Percentiles rank a stretch among this genome's conserved stretches.
Conservation (phyloP, 2,329 filamentous ascomycete genomes). For the Rutstroemia sydowiana region DNA sequence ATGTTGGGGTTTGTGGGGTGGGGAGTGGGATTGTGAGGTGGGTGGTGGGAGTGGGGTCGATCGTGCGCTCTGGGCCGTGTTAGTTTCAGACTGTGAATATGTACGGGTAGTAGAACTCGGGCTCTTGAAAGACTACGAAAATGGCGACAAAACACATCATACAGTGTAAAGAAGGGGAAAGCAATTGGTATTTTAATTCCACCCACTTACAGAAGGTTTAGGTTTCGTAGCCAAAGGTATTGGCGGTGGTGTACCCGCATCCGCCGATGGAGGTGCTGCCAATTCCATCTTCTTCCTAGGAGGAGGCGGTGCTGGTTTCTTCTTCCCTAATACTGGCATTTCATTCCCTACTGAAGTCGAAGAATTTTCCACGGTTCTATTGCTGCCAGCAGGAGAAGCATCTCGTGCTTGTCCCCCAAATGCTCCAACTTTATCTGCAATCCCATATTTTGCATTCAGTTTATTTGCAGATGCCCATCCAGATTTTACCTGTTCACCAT, state of each 20-base stretch:
- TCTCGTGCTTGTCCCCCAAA: constrained; percentile 14
- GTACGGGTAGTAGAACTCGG: background rate
- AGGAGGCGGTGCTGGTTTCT: constrained; percentile 31
- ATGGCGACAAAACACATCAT: background rate
- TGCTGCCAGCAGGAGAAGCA: constrained; percentile 8
- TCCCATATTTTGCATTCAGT: constrained; percentile 28
- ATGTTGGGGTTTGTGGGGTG: background rate
- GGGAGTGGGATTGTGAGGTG: background rate
- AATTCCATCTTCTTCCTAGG: constrained; percentile 26
- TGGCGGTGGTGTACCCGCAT: constrained; percentile 18
- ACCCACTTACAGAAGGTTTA: constrained; percentile 27
- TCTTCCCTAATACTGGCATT: constrained; percentile 18
- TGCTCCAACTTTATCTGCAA: constrained; percentile 26
- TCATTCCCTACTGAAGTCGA: background rate
- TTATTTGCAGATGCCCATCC: constrained; percentile 39
- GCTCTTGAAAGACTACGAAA: background rate
- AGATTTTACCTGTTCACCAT: constrained; percentile 50
- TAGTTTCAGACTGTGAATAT: background rate
- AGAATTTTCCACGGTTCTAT: constrained; percentile 14
- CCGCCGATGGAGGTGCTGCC: constrained; percentile 5
- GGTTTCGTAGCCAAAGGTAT: constrained; percentile 30
- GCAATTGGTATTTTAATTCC: constrained; percentile 11
- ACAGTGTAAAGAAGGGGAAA: background rate
- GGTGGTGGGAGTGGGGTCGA: background rate
- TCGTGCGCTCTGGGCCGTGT: background rate